Base-by-base conservation (phyloP, 805 yeast species). In the Yueomyces sinensis region DNA sequence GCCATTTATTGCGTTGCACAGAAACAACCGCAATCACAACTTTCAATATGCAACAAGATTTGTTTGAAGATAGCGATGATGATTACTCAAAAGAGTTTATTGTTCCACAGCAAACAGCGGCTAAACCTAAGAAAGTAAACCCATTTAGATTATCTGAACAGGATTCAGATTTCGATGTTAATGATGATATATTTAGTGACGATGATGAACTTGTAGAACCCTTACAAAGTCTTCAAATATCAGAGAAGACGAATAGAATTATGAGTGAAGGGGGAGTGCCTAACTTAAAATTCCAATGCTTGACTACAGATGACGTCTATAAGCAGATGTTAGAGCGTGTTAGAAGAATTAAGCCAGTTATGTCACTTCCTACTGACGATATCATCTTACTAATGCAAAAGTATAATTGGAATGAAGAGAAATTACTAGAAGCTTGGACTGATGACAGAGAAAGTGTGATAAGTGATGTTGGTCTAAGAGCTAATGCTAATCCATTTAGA, bases 401-500 rank as follows among this genome's bases (percentile, higher is more conserved):
- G 31, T 74, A 59, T 50, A 61, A 63, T 16, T 77, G 82, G 82
- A 75, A 74, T 44, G 66, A 67, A 27, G 78, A 74, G 37, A 59
- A 62, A 35, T 48, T 76, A 33, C 49, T 76, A 39, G 83, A 77
- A 35, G 63, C 59, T 24, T 74, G 66, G 52, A 63, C 75, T 36
- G 70, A 64, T 16, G 59, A 63, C 25, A 59, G 65, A 27, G 58
- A 51, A 11, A 46, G 46, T 3, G 52, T 71, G 6, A 42, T 58
- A 11, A 32, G 39, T 2, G 50, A 48, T 13, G 60, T 56, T 4
- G 68, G 70, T 6, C 32, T 66, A 29, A 41, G 14, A 13, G 6
- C 28, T 5, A 25, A 9, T 9, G 15, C 13, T 11, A 25, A 25
- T n/a, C 28, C 28, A 9, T 25, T 25, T n/a, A 25, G 28, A 25